Evolutionary conservation across 257 asterid genomes (phyloP).

Genomic region (Solanum lycopersicoides): DNA sequence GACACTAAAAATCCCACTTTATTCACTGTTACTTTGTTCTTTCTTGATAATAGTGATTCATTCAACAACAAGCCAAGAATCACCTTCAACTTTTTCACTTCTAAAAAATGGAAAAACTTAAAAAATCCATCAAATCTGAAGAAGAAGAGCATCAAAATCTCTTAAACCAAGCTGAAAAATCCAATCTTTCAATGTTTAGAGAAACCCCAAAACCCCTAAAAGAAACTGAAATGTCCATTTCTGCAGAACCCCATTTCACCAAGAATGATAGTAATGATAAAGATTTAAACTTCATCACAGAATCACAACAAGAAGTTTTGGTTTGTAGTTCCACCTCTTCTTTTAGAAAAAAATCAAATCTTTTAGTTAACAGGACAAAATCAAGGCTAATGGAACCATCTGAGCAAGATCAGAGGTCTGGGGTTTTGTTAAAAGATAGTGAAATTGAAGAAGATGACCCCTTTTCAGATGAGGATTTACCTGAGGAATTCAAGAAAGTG

Average conservation of each 20-base stretch:
- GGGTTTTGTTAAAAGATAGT: slow-evolving; percentile 31
- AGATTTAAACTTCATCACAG: slow-evolving; percentile 32
- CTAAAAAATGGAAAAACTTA: slow-evolving; percentile 14
- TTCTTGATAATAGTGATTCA: background rate
- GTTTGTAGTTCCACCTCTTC: slow-evolving; percentile 50
- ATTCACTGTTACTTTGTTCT: background rate
- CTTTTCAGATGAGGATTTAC: slow-evolving; percentile 72
- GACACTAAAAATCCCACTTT: background rate
- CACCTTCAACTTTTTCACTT: background rate
- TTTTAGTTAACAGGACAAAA: slow-evolving; percentile 32
- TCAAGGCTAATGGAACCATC: slow-evolving; percentile 63
- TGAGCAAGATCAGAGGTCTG: slow-evolving; percentile 35
- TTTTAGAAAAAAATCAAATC: slow-evolving; percentile 38
- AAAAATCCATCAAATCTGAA: slow-evolving; percentile 15
- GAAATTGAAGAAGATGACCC: slow-evolving; percentile 82
- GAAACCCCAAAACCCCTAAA: background rate
- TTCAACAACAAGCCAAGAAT: background rate
- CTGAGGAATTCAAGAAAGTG: slow-evolving; percentile 56
- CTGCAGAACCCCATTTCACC: background rate
- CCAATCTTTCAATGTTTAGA: background rate
- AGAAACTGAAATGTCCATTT: background rate
- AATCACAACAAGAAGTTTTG: slow-evolving; percentile 35
- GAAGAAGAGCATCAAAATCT: slow-evolving; percentile 14
- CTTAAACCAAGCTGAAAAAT: background rate
- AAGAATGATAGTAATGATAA: background rate